A percentile compares a stretch with the other conserved stretches of the same genome.
These are phyloP conservation scores for Cruciata laevipes DNA, from an alignment of 257 asterid genomes.

Conservation along the genomic window DNA sequence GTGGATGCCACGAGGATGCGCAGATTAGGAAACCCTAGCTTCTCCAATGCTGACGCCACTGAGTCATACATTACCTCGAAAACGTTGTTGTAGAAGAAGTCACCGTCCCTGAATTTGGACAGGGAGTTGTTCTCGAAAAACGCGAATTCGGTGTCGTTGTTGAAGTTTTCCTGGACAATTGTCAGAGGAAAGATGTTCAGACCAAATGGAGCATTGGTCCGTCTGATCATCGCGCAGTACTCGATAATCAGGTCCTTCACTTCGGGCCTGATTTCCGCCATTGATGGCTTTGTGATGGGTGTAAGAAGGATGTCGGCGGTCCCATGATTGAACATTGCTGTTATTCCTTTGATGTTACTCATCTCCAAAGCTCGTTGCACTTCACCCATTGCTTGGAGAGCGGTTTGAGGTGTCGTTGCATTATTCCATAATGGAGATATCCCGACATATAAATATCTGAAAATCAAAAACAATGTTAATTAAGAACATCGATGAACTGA, in stretches of 20 bases:
- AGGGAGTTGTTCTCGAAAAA: constrained; percentile 52
- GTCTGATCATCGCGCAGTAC: background rate
- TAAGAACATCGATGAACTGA: too few relatives aligned
- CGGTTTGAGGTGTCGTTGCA: background rate
- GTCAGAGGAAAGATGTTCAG: constrained; percentile 64
- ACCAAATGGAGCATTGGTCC: constrained; percentile 12
- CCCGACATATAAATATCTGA: constrained; percentile 8
- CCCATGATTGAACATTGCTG: constrained; percentile 1
- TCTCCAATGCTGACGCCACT: constrained; percentile 36
- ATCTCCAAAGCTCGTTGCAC: background rate
- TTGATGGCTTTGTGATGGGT: background rate
- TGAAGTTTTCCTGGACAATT: constrained; percentile 23
- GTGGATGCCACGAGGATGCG: constrained; percentile 50
- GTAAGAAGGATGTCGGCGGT: background rate
- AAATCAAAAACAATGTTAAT: too few relatives aligned
- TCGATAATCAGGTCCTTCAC: background rate
- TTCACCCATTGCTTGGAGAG: background rate
- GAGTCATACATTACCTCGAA: constrained; percentile 65
- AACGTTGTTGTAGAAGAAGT: constrained; percentile 36
- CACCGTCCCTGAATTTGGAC: constrained; percentile 34
- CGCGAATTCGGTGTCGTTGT: constrained; percentile 52
- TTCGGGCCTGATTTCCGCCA: background rate
- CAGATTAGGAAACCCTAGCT: constrained; percentile 21
- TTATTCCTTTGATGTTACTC: background rate
- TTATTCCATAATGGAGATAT: background rate